Percentiles rank a stretch among this genome's conserved stretches.
These are phyloP conservation scores for Uncinocarpus reesii DNA, from an alignment of 2,329 filamentous ascomycete genomes.

Conservation along the genomic window DNA sequence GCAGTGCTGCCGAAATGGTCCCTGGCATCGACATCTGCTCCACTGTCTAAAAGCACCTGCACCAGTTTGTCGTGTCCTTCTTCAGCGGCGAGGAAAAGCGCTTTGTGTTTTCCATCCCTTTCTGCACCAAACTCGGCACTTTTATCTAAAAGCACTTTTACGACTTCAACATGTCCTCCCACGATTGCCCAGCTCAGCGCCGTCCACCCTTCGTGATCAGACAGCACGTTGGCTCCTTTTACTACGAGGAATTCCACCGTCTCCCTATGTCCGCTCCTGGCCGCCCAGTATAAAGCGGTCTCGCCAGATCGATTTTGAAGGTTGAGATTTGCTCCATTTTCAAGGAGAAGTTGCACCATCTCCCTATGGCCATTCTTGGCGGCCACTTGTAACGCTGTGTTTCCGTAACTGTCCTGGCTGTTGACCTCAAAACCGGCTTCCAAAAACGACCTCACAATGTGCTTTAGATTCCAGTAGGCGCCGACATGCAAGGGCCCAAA, in stretches of 20 bases:
- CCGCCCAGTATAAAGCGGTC: conserved; percentile 6
- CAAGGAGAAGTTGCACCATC: conserved; percentile 4
- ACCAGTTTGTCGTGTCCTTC: background rate
- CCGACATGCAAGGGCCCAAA: conserved; percentile 8
- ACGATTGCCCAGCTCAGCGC: too few relatives aligned
- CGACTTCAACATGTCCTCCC: background rate
- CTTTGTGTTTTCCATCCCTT: too few relatives aligned
- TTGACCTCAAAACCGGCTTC: too few relatives aligned
- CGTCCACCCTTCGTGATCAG: too few relatives aligned
- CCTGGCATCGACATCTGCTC: background rate
- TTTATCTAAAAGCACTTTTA: background rate
- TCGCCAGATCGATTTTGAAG: background rate
- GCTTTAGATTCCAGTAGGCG: background rate
- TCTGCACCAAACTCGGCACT: too few relatives aligned
- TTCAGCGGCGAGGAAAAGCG: too few relatives aligned
- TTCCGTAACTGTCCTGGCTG: background rate
- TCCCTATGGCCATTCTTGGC: background rate
- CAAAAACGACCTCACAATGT: background rate
- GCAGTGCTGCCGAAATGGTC: too few relatives aligned
- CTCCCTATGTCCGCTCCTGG: background rate
- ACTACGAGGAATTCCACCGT: background rate
- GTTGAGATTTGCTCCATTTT: conserved; percentile 1
- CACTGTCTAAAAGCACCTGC: background rate
- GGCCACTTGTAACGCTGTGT: background rate
- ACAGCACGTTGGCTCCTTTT: background rate